A percentile compares a stretch with the other conserved stretches of the same genome.
Conservation (phyloP, 345 rosid genomes). For the Eucalyptus microcorys region DNA sequence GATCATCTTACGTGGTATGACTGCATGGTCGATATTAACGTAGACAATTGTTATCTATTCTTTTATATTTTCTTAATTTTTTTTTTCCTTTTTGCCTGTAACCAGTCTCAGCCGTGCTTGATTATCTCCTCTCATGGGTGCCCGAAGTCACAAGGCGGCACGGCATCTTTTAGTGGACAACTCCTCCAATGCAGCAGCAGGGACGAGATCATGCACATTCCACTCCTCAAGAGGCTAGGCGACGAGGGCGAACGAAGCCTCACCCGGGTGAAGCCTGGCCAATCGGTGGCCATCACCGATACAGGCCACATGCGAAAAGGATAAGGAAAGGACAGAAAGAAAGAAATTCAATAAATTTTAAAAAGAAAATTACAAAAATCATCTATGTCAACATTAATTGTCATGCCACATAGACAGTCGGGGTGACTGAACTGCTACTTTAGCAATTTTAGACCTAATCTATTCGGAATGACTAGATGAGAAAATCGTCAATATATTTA, state of each 20-base stretch:
- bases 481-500: too few relatives aligned
- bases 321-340: neutral
- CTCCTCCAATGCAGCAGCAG: neutral
- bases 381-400: fast-evolving
- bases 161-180: neutral
- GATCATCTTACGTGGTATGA: fast-evolving
- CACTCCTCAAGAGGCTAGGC: neutral
- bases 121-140: neutral
- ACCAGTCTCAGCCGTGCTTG: neutral
- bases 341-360: fast-evolving
- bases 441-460: fast-evolving
- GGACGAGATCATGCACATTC: neutral
- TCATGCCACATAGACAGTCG: fast-evolving
- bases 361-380: neutral
- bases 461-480: neutral
- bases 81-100: neutral
- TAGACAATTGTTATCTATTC: neutral
- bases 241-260: neutral
- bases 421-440: fast-evolving
- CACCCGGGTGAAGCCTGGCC: neutral
- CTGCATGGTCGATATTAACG: fast-evolving
- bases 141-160: neutral
- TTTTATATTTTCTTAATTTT: neutral
- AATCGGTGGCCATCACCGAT: neutral
- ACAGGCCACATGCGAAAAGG: neutral